Evolutionary conservation across 352 stramenopile species (phyloP).

Genomic region (Pythium guiyangense): DNA sequence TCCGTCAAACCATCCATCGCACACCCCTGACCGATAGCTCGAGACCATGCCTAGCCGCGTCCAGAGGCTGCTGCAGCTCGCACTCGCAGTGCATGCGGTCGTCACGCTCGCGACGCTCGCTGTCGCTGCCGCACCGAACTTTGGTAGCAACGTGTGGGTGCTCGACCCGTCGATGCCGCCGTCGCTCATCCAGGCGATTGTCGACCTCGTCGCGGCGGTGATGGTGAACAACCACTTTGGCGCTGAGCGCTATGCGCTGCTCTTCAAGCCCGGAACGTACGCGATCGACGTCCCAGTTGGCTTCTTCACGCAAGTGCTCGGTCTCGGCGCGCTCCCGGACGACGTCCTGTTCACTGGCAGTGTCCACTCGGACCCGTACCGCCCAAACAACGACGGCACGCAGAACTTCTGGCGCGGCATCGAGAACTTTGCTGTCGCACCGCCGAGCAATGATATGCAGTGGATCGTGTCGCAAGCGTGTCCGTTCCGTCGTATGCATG

Average conservation of each 20-base stretch:
- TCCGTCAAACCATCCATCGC: too few species aligned
- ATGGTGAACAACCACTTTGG: constrained; percentile 1
- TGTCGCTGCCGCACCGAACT: neutral
- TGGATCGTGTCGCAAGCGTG: neutral
- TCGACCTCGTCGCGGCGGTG: neutral
- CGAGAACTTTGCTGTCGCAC: neutral
- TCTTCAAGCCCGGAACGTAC: neutral
- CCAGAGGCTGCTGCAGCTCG: too few species aligned
- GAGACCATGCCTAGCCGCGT: constrained; percentile 14
- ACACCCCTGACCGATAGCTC: too few species aligned
- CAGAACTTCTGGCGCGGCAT: neutral
- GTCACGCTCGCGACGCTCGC: neutral
- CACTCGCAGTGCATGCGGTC: neutral
- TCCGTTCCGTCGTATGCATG: neutral
- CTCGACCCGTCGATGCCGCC: neutral
- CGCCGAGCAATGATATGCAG: neutral
- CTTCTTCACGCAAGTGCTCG: neutral
- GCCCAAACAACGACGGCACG: neutral
- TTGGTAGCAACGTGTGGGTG: neutral
- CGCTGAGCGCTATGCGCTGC: neutral
- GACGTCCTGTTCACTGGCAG: neutral
- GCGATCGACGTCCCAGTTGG: neutral
- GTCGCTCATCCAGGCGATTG: neutral
- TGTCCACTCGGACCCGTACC: neutral
- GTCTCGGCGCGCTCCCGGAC: neutral